phyloP scores from a whole-genome alignment of 2,329 filamentous ascomycete genomes.

The Ceratocystiopsis sp. region DNA sequence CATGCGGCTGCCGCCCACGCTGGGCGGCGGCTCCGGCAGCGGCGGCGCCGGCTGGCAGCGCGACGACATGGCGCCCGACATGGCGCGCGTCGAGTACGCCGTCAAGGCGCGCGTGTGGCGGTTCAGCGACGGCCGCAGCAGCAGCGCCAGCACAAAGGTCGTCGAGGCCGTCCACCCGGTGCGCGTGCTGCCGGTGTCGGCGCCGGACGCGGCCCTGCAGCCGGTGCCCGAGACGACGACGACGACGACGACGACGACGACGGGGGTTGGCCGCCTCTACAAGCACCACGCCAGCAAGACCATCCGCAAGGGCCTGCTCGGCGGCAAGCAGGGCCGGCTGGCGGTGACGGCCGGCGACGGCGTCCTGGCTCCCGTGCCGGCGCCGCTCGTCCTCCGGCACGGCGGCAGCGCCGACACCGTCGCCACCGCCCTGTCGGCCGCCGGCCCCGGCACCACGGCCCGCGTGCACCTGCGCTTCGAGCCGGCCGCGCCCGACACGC shows the following conservation, averaged over 20 bases:
- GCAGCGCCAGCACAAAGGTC: slow-evolving; percentile 13
- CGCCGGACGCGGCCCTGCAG: slow-evolving; percentile 31
- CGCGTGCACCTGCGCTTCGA: slow-evolving; percentile 30
- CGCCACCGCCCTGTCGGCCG: slow-evolving; percentile 15
- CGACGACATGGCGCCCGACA: slow-evolving; percentile 37
- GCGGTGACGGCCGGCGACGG: slow-evolving; percentile 20
- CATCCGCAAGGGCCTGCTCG: slow-evolving; percentile 33
- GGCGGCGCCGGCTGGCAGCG: slow-evolving; percentile 26
- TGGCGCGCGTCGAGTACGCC: slow-evolving; percentile 35
- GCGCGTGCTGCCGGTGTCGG: slow-evolving; percentile 32
- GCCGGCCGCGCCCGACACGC: slow-evolving; percentile 23
- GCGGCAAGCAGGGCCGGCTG: slow-evolving; percentile 29
- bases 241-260: neutral
- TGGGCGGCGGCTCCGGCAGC: slow-evolving; percentile 14
- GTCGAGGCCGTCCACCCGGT: slow-evolving; percentile 19
- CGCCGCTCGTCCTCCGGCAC: slow-evolving; percentile 30
- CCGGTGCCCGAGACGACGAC: slow-evolving; percentile 22
- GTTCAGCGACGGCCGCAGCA: slow-evolving; percentile 4
- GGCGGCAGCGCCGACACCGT: slow-evolving; percentile 21
- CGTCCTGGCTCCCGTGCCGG: slow-evolving; percentile 25
- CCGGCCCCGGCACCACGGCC: slow-evolving; percentile 18
- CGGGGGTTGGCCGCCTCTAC: slow-evolving; percentile 27
- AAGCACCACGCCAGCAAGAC: slow-evolving; percentile 32
- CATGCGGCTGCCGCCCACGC: slow-evolving; percentile 33
- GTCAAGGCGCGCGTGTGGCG: slow-evolving; percentile 29